A percentile compares a stretch with the other conserved stretches of the same genome.
Conservation (phyloP, 768 basidiomycete species). For the Cystofilobasidium ferigula region DNA sequence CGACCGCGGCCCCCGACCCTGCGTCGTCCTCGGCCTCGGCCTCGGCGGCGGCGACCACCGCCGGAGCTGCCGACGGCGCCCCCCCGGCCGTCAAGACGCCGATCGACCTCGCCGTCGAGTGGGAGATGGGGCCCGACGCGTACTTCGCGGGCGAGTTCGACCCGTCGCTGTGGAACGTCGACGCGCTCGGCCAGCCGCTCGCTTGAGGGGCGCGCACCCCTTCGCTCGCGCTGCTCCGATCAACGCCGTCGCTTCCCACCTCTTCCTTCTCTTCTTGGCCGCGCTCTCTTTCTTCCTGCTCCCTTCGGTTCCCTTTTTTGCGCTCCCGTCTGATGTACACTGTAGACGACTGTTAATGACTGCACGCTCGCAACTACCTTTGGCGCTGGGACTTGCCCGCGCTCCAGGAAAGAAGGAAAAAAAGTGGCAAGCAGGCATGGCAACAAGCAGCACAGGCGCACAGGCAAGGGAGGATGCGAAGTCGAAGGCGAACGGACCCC, state of each 20-base stretch:
- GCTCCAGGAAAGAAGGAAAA: no score
- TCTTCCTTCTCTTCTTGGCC: not conserved
- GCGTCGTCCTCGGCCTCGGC: not conserved
- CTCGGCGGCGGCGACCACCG: not conserved
- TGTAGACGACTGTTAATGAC: no score
- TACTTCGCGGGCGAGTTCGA: conserved; percentile 4
- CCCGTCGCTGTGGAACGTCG: not conserved
- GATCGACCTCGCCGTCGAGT: not conserved
- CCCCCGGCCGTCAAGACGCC: conserved; percentile 8
- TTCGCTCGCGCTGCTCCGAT: not conserved
- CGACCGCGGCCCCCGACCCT: not conserved
- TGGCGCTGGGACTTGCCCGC: no score
- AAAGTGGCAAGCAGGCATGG: no score
- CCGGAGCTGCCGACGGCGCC: not conserved
- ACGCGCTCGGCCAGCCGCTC: not conserved
- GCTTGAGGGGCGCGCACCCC: conserved; percentile 8
- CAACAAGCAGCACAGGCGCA: no score
- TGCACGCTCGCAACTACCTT: no score
- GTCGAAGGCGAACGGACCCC: no score
- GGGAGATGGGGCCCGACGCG: conserved; percentile 4
- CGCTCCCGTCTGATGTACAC: not conserved
- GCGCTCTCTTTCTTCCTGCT: not conserved
- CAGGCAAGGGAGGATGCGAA: no score
- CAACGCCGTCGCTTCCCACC: no score
- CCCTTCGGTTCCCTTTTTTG: not conserved